Conservation (phyloP, 495 filamentous ascomycete species). For the Annulohypoxylon moriforme region DNA sequence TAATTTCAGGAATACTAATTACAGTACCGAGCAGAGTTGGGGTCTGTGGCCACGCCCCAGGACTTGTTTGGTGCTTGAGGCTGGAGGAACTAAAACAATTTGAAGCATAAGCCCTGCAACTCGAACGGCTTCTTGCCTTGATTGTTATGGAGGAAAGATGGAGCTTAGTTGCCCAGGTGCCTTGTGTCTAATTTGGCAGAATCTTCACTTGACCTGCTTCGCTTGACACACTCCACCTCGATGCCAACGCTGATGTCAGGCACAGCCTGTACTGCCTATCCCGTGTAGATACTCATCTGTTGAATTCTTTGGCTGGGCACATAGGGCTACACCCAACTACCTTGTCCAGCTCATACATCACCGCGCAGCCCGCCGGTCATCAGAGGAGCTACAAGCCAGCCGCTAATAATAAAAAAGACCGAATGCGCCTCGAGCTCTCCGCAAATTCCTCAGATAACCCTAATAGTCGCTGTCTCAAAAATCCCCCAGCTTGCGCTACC, state of each 20-base stretch:
- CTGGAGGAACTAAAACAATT: conserved; percentile 45
- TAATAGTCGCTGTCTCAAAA: conserved; percentile 50
- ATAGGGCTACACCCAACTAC: conserved; percentile 48
- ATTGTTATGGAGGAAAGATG: conserved; percentile 44
- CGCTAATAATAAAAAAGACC: conserved; percentile 44
- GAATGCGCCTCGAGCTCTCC: conserved; percentile 42
- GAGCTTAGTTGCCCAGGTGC: conserved; percentile 43
- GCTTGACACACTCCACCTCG: conserved; percentile 42
- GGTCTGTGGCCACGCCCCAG: conserved; percentile 38
- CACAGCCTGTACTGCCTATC: conserved; percentile 38
- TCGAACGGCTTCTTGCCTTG: conserved; percentile 47
- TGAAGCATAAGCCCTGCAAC: conserved; percentile 47
- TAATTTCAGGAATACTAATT: conserved; percentile 41
- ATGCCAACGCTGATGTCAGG: conserved; percentile 43
- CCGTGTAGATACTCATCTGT: conserved; percentile 31
- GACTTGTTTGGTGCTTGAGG: conserved; percentile 46
- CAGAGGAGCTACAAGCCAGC: conserved; percentile 27
- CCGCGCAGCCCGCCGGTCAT: conserved; percentile 37
- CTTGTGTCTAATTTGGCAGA: conserved; percentile 45
- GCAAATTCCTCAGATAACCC: conserved; percentile 38
- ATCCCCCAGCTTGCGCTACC: conserved; percentile 48
- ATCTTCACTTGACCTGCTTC: conserved; percentile 42
- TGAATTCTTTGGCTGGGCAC: conserved; percentile 34
- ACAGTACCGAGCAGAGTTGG: conserved; percentile 41
- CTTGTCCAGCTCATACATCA: conserved; percentile 41